A percentile compares a stretch with the other conserved stretches of the same genome.
Conservation (phyloP, 345 rosid genomes). For the Camelina neglecta region DNA sequence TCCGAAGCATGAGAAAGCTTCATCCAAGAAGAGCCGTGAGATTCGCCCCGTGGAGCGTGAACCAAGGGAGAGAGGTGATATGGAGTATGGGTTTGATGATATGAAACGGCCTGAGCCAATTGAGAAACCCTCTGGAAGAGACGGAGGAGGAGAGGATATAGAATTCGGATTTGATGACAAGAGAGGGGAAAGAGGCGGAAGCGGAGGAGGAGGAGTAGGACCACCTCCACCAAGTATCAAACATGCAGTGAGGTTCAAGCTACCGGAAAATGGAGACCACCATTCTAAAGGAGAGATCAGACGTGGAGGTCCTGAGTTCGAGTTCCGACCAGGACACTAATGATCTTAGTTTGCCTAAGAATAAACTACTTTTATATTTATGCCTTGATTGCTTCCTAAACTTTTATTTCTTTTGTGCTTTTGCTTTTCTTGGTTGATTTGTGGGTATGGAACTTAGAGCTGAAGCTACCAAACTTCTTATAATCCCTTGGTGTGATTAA, state of each 20-base stretch:
- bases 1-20: slow-evolving; percentile 31
- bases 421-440: slow-evolving; percentile 3
- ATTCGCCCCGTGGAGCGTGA: slow-evolving; percentile 46
- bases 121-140: slow-evolving; percentile 26
- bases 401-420: slow-evolving; percentile 17
- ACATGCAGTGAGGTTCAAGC: slow-evolving; percentile 46
- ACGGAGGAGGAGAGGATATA: slow-evolving; percentile 22
- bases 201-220: not conserved
- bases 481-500: slow-evolving; percentile 18
- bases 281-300: slow-evolving; percentile 30
- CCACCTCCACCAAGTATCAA: slow-evolving; percentile 39
- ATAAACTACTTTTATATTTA: slow-evolving; percentile 23
- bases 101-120: slow-evolving; percentile 34
- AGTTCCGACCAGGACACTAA: slow-evolving; percentile 45
- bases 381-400: slow-evolving; percentile 18
- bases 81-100: slow-evolving; percentile 46
- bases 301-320: slow-evolving; percentile 37
- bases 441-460: slow-evolving; percentile 19
- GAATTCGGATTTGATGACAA: slow-evolving; percentile 46
- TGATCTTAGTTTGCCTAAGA: slow-evolving; percentile 6
- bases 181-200: slow-evolving; percentile 37
- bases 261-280: slow-evolving; percentile 45
- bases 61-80: slow-evolving; percentile 45
- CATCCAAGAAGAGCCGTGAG: slow-evolving; percentile 42
- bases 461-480: slow-evolving; percentile 36